Conservation (phyloP, 2,329 filamentous ascomycete genomes). For the Ophiostoma sp. region DNA sequence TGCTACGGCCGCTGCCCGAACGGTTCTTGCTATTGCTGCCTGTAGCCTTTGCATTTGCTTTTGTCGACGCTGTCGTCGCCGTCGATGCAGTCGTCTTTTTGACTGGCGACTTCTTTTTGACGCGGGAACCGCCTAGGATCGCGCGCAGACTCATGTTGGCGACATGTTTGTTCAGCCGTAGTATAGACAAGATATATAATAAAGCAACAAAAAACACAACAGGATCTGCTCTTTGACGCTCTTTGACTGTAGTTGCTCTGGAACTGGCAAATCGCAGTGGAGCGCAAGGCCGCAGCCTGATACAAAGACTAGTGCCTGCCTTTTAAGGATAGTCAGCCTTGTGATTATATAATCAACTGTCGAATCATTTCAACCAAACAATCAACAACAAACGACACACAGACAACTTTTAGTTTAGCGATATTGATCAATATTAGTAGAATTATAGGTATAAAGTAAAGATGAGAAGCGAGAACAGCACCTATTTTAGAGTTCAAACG, state of each 20-base stretch:
- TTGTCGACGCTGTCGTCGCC: neutral
- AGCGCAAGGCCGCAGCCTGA: neutral
- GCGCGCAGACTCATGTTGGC: slow-evolving; percentile 28
- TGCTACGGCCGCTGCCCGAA: neutral
- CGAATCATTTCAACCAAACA: too few relatives aligned
- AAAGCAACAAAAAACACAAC: neutral
- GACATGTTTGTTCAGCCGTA: neutral
- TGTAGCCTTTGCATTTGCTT: neutral
- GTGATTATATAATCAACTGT: neutral
- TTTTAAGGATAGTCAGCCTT: neutral
- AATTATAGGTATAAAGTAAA: neutral
- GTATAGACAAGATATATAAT: neutral
- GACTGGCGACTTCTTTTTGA: slow-evolving; percentile 24
- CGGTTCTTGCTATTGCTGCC: slow-evolving; percentile 16
- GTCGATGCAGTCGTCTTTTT: slow-evolving; percentile 6
- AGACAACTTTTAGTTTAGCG: neutral
- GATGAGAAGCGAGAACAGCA: neutral
- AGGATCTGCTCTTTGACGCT: neutral
- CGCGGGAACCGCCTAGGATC: slow-evolving; percentile 28
- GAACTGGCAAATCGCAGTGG: neutral
- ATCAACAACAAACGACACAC: neutral
- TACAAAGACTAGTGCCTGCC: neutral
- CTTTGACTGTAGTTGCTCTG: slow-evolving; percentile 1
- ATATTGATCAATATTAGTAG: neutral
- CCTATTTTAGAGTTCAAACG: neutral